A percentile compares a stretch with the other conserved stretches of the same genome.
Conservation (phyloP, 2,329 filamentous ascomycete genomes). For the Lasiodiplodia sp. region DNA sequence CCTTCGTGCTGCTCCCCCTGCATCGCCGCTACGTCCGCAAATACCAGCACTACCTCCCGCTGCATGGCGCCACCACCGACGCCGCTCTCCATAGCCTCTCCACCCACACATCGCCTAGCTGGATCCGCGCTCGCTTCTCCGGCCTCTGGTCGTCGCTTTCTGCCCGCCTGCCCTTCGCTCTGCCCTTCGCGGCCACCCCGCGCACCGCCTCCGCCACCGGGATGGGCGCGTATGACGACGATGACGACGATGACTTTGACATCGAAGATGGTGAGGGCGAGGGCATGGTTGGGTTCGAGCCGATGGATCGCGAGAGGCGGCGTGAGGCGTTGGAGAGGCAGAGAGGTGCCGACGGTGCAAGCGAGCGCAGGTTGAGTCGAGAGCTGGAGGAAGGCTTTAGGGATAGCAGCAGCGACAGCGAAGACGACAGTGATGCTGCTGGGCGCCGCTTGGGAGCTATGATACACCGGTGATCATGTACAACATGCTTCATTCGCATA, state of each 20-base stretch:
- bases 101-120: constrained; percentile 38
- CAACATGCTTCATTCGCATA: not conserved
- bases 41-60: constrained; percentile 55
- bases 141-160: constrained; percentile 22
- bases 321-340: constrained; percentile 50
- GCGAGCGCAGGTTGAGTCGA: constrained; percentile 72
- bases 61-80: constrained; percentile 36
- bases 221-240: constrained; percentile 8
- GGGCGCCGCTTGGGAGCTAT: not conserved
- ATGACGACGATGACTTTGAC: constrained; percentile 36
- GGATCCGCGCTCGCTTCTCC: constrained; percentile 42
- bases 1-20: constrained; percentile 53
- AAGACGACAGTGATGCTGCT: constrained; percentile 35
- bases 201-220: constrained; percentile 17
- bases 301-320: constrained; percentile 42
- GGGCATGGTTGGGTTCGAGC: constrained; percentile 56
- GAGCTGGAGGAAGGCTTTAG: constrained; percentile 80
- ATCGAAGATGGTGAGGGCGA: constrained; percentile 55
- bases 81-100: constrained; percentile 35
- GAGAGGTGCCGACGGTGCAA: constrained; percentile 40
- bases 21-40: constrained; percentile 52
- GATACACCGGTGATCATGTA: constrained; percentile 17
- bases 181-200: constrained; percentile 15
- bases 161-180: constrained; percentile 23
- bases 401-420: constrained; percentile 71